Percentiles rank a stretch among this genome's conserved stretches.
Conservation (phyloP, 495 filamentous ascomycete genomes). For the Penicillium verhagenii region DNA sequence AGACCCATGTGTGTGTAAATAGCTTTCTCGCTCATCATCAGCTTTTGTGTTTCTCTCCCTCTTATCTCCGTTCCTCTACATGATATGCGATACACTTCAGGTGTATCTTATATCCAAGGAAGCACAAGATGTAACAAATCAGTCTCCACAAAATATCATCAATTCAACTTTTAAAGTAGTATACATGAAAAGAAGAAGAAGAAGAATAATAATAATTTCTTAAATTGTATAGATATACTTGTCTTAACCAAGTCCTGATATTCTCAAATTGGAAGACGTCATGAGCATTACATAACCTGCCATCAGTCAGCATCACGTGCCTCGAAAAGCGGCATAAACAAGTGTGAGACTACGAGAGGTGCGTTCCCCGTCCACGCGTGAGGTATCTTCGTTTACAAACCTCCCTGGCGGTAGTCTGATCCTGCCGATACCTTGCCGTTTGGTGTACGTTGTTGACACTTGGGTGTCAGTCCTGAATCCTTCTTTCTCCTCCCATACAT, state of each 20-base stretch:
- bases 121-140: neutral
- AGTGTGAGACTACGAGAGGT: conserved; percentile 9
- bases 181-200: no score
- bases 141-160: no score
- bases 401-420: conserved; percentile 13
- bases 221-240: no score
- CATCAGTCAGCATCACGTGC: conserved; percentile 24
- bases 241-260: no score
- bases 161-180: no score
- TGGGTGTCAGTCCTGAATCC: neutral
- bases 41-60: neutral
- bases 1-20: conserved; percentile 7
- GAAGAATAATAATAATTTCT: no score
- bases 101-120: neutral
- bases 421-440: conserved; percentile 4
- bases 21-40: conserved; percentile 1
- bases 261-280: neutral
- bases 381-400: conserved; percentile 17
- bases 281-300: conserved; percentile 8
- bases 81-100: neutral
- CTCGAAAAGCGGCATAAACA: conserved; percentile 24
- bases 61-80: neutral
- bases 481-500: neutral
- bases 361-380: conserved; percentile 14
- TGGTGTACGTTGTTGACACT: conserved; percentile 1